Evolutionary conservation across 2,329 filamentous ascomycete genomes (phyloP), one percentile per base, ranked within the genome.

Genomic region (Penicillium sp.): DNA sequence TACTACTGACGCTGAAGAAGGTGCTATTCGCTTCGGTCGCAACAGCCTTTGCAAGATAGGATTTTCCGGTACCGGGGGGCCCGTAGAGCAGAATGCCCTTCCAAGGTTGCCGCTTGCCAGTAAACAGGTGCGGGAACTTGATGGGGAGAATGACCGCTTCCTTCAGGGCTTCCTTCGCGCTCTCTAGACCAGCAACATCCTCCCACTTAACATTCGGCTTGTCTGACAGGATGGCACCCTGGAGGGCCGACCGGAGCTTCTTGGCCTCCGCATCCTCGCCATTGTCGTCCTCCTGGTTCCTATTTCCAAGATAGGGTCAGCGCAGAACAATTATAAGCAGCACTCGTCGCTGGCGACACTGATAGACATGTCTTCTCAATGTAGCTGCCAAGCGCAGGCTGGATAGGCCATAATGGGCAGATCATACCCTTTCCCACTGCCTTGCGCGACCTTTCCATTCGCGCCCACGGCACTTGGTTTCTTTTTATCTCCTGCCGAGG

Each of bases 21-120:
- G 95, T 98, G 79, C 93, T 97, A 79, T 99, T 98, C 62, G 95
- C 95, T 80, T 99, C 95, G 19, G 95, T 99, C 57, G 95, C 95
- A 55, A 99, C 94, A 2, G 95, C 95, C 79, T 98, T 99, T 65
- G 95, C 95, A 58, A 99, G 83, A 78, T 97, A 97, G 83, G 91
- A 95, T 84, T 99, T 99, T 82, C 95, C 95, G 5, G 95, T 99
- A 73, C 95, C 95, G 0, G 95, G 95, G 1, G 95, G 95, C 0
- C 95, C 95, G 75, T 98, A 99, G 22, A 99, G 84, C 76, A 99
- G 78, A 72, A 99, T 99, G 44, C 95, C 95, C 80, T 97, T 98
- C 95, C 95, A 99, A 2, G 95, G 94, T 81, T 99, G 91, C 74
- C 95, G 86, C 82, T 98, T 97, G 67, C 95, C 95, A 59, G 91